Conservation (phyloP, 805 yeast genomes). For the Suhomyces vadensis region DNA sequence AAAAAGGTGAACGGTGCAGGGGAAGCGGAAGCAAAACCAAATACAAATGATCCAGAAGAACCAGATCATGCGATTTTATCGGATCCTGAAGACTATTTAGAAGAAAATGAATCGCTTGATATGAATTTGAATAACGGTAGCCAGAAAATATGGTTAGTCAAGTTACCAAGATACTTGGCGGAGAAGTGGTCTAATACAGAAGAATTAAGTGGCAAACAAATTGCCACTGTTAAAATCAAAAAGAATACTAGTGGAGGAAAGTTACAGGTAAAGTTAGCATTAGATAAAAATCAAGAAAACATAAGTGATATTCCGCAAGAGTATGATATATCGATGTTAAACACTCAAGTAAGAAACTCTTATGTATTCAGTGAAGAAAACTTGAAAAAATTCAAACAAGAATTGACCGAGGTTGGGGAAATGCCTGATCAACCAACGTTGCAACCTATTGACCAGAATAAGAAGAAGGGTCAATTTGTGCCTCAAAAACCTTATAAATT, state of each 20-base stretch:
- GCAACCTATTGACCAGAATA: constrained; percentile 32
- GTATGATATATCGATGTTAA: constrained; percentile 76
- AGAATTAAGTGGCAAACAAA: constrained; percentile 65
- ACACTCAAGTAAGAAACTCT: constrained; percentile 80
- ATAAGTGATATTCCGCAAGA: constrained; percentile 64
- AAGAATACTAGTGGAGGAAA: constrained; percentile 40
- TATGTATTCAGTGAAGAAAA: constrained; percentile 88
- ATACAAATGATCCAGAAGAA: constrained; percentile 10
- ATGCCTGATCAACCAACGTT: constrained; percentile 55
- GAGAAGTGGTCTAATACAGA: constrained; percentile 71
- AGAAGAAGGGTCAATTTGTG: constrained; percentile 7
- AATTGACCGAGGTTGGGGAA: constrained; percentile 50
- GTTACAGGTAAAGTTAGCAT: constrained; percentile 55
- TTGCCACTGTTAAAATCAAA: constrained; percentile 79
- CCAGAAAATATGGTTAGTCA: constrained; percentile 88
- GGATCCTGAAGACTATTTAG: constrained; percentile 48
- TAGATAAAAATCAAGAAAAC: constrained; percentile 47
- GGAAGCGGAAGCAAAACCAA: constrained; percentile 3
- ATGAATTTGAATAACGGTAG: constrained; percentile 62
- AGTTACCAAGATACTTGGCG: constrained; percentile 84
- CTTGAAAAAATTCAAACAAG: constrained; percentile 55
- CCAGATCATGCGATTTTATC: constrained; percentile 37
- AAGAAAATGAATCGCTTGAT: constrained; percentile 70
- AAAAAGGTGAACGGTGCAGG: background rate
- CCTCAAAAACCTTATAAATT: constrained; percentile 20